Evolutionary conservation across 2,329 filamentous ascomycete species (phyloP).

Genomic region (Paecilomyces niveus): DNA sequence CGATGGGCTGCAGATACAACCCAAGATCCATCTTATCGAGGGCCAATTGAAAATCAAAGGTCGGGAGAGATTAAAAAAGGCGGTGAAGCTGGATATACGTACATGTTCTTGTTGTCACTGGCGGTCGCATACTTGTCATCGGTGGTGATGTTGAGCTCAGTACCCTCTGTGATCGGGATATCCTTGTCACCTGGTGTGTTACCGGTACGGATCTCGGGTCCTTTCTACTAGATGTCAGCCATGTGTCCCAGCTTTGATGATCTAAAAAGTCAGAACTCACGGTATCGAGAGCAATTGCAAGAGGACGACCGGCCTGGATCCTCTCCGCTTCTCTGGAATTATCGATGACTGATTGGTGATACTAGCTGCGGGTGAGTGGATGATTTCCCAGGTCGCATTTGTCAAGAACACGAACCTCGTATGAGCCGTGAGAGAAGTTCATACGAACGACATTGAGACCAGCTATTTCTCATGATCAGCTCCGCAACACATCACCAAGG

Average conservation of each 20-base stretch:
- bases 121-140: slow-evolving; percentile 83
- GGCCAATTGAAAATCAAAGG: neutral
- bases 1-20: too few species aligned
- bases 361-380: slow-evolving; percentile 42
- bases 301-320: slow-evolving; percentile 68
- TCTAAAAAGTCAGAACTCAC: slow-evolving; percentile 44
- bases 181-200: slow-evolving; percentile 65
- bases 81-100: slow-evolving; percentile 28
- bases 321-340: slow-evolving; percentile 83
- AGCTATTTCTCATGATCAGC: slow-evolving; percentile 37
- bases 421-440: slow-evolving; percentile 96
- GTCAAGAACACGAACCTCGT: slow-evolving; percentile 50
- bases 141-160: slow-evolving; percentile 90
- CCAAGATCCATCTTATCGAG: too few species aligned
- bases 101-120: slow-evolving; percentile 92
- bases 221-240: slow-evolving; percentile 47
- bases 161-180: slow-evolving; percentile 73
- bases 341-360: slow-evolving; percentile 97
- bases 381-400: neutral
- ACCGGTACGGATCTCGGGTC: slow-evolving; percentile 80
- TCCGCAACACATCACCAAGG: slow-evolving; percentile 1
- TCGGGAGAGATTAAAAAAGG: neutral
- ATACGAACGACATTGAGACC: slow-evolving; percentile 98
- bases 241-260: neutral
- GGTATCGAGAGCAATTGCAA: slow-evolving; percentile 88